A percentile compares a stretch with the other conserved stretches of the same genome.
phyloP scores from a whole-genome alignment of 2,329 filamentous ascomycete genomes.

The Neobulgaria alba region DNA sequence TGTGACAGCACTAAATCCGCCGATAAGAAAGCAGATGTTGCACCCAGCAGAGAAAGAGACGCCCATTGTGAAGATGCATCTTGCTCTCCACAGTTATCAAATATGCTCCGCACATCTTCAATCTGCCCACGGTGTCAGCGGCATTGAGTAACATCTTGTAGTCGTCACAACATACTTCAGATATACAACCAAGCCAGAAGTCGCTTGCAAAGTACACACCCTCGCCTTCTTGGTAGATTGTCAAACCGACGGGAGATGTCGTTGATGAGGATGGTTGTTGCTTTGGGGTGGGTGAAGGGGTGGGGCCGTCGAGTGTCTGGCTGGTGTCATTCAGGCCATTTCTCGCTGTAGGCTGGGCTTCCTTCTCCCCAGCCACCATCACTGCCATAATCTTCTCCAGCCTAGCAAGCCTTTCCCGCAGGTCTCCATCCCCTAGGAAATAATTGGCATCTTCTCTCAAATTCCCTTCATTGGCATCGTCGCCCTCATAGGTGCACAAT shows the following conservation, averaged over 20 bases:
- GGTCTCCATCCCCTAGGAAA: slow-evolving; percentile 7
- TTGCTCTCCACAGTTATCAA: slow-evolving; percentile 4
- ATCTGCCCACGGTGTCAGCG: slow-evolving; percentile 6
- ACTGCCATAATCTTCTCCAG: slow-evolving; percentile 17
- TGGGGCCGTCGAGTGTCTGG: background rate
- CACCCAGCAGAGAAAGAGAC: slow-evolving; percentile 4
- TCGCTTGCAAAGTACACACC: slow-evolving; percentile 16
- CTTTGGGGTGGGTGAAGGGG: background rate
- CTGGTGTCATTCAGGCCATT: background rate
- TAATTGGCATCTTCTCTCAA: background rate
- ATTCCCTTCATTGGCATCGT: slow-evolving; percentile 1
- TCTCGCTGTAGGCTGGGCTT: background rate
- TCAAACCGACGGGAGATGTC: slow-evolving; percentile 12
- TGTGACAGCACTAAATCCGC: slow-evolving; percentile 4
- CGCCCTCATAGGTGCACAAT: slow-evolving; percentile 47
- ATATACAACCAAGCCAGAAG: slow-evolving; percentile 16
- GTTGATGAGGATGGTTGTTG: background rate
- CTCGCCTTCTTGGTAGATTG: slow-evolving; percentile 16
- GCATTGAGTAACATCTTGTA: background rate
- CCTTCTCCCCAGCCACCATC: slow-evolving; percentile 9
- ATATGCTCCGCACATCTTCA: slow-evolving; percentile 16
- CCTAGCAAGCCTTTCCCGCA: slow-evolving; percentile 15
- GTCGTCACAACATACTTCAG: slow-evolving; percentile 10
- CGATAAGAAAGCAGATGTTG: slow-evolving; percentile 1
- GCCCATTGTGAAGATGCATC: slow-evolving; percentile 7